Conservation (phyloP, 768 basidiomycete species). For the Coprinopsis strossmayeri region DNA sequence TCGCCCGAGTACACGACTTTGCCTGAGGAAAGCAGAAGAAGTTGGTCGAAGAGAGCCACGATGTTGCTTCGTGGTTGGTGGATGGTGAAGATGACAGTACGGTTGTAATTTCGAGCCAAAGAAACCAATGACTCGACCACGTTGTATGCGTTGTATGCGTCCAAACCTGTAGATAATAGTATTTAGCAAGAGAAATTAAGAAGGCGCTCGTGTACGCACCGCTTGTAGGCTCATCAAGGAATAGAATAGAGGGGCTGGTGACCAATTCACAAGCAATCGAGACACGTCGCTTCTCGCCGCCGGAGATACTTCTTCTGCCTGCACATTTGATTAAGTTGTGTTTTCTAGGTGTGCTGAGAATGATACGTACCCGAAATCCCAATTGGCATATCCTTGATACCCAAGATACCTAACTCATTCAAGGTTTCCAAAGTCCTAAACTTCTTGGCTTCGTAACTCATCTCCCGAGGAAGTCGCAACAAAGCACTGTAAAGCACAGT, state of each 20-base stretch:
- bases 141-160: conserved; percentile 93
- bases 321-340: neutral
- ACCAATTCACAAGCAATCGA: conserved; percentile 98
- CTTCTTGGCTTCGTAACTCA: conserved; percentile 94
- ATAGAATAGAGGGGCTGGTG: conserved; percentile 91
- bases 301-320: conserved; percentile 89
- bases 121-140: conserved; percentile 86
- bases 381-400: conserved; percentile 85
- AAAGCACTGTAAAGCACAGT: conserved; percentile 93
- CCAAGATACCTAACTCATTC: conserved; percentile 90
- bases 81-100: conserved; percentile 95
- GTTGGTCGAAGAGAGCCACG: conserved; percentile 89
- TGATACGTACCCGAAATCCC: conserved; percentile 70
- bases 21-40: conserved; percentile 80
- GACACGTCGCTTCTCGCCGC: conserved; percentile 95
- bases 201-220: conserved; percentile 49
- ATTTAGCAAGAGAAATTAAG: neutral
- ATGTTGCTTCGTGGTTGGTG: conserved; percentile 98
- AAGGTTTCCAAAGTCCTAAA: conserved; percentile 92
- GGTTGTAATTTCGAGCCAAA: conserved; percentile 82
- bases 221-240: conserved; percentile 96
- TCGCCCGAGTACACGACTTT: conserved; percentile 83
- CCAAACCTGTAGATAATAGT: conserved; percentile 52
- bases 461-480: conserved; percentile 84
- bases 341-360: neutral